These are phyloP conservation scores for Citrullus colocynthis DNA, from an alignment of 306 rosid genomes.

Conservation along the genomic window DNA sequence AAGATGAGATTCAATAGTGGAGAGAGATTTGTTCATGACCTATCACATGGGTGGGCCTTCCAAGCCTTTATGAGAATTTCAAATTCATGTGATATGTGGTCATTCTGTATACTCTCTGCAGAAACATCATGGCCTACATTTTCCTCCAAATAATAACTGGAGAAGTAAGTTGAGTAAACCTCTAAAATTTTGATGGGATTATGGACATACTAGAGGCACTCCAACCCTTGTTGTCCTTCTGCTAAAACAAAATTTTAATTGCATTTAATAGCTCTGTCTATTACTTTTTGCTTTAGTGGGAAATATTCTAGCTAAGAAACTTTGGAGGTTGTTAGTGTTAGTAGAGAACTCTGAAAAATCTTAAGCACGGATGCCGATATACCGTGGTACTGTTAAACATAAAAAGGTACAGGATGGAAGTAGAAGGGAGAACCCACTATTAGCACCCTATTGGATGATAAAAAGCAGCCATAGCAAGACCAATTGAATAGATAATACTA, in stretches of 20 bases:
- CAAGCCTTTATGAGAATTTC: not conserved
- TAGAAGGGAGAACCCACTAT: not conserved
- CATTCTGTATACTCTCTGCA: not conserved
- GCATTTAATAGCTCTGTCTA: not conserved
- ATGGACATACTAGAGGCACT: not conserved
- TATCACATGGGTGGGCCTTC: constrained; percentile 1
- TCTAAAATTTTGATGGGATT: not conserved
- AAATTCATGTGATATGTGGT: not conserved
- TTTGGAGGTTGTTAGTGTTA: not conserved
- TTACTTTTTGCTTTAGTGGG: not conserved
- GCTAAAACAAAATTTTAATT: not conserved
- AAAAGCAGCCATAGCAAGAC: not conserved
- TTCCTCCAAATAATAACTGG: not conserved
- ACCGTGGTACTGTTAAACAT: not conserved
- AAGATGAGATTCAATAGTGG: not conserved
- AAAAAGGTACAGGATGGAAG: not conserved
- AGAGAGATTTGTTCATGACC: not conserved
- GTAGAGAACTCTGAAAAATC: not conserved
- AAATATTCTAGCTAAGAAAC: not conserved
- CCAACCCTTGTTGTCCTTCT: not conserved
- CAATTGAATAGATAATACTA: not conserved
- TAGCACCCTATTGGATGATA: not conserved
- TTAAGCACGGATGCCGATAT: not conserved
- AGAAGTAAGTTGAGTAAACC: not conserved
- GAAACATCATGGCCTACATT: constrained; percentile 1